Base-by-base conservation (phyloP, 2,329 filamentous ascomycete species). In the Fusarium xyrophilum region DNA sequence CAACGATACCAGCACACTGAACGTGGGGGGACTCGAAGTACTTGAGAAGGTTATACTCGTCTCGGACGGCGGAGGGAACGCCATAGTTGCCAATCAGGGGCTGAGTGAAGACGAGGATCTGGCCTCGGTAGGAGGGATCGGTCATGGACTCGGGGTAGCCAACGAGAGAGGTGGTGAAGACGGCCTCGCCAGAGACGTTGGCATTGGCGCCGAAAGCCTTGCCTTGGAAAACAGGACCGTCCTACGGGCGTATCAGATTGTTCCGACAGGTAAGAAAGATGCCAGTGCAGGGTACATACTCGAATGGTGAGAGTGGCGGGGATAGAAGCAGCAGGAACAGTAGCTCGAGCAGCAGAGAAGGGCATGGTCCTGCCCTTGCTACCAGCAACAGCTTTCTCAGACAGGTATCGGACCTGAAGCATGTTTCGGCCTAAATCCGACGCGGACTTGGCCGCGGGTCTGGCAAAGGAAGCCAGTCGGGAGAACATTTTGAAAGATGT, bases 1-100 rank as follows among this genome's bases (percentile, higher is more conserved):
- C 96, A 47, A 99, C 95, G 53, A 99, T 91, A 80, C 94, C 96
- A 66, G 92, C 92, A 63, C 95, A 96, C 84, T 99, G 96, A 71
- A 99, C 94, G 82, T 98, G 93, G 55, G 96, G 96, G 30, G 93
- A 97, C 83, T 99, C 96, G 76, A 99, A 99, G 85, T 98, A 97
- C 83, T 96, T 96, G 79, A 98, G 86, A 63, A 99, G 88, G 74
- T 96, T 96, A 80, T 89, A 92, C 80, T 94, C 84, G 80, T 99
- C 96, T 70, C 93, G 91, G 75, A 89, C 87, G 69, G 86, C 89
- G 33, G 93, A 96, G 19, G 96, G 96, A 21, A 99, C 95, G 74
- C 96, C 96, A 79, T 99, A 99, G 87, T 99, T 99, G 78, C 96
- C 96, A 76, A 99, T 97, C 73, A 99, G 84, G 36, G 96, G 96